These are phyloP conservation scores for Cryptococcus depauperatus DNA, from an alignment of 1,284 basidiomycete species.

Conservation along the genomic window DNA sequence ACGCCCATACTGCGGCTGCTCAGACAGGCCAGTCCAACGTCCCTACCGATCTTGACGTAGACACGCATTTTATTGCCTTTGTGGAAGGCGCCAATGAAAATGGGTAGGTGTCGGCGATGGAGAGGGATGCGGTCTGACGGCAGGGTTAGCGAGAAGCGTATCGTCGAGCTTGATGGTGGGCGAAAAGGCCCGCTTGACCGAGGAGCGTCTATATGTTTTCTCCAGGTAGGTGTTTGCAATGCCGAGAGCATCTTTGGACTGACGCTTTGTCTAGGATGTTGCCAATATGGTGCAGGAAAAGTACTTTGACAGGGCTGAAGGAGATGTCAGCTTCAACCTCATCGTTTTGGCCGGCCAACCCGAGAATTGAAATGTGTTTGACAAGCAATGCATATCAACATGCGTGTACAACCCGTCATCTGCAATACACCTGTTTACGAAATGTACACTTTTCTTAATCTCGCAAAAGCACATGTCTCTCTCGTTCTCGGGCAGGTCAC, in stretches of 20 bases:
- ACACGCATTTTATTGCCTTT: conserved; percentile 80
- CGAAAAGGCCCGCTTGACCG: conserved; percentile 68
- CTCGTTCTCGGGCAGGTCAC: conserved; percentile 76
- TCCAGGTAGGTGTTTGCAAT: conserved; percentile 48
- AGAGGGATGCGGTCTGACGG: conserved; percentile 7
- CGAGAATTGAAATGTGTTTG: conserved; percentile 20
- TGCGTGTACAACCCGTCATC: no score
- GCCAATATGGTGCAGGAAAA: conserved; percentile 59
- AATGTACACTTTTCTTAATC: conserved; percentile 78
- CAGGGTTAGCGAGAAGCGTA: conserved; percentile 44
- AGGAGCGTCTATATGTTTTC: conserved; percentile 55
- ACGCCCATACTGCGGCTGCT: conserved; percentile 65
- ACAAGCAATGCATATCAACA: no score
- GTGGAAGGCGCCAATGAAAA: conserved; percentile 51
- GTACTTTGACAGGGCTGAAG: conserved; percentile 51
- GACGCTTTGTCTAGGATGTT: conserved; percentile 53
- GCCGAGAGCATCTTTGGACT: conserved; percentile 3
- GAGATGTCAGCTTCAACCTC: conserved; percentile 43
- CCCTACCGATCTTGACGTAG: conserved; percentile 52
- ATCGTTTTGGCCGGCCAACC: conserved; percentile 43
- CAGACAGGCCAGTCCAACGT: conserved; percentile 59
- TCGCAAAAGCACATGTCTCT: conserved; percentile 56
- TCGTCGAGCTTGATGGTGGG: conserved; percentile 73
- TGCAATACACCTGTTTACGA: conserved; percentile 49
- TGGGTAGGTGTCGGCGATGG: conserved; percentile 19